Conservation (phyloP, 768 basidiomycete species). For the Rhodotorula babjevae region DNA sequence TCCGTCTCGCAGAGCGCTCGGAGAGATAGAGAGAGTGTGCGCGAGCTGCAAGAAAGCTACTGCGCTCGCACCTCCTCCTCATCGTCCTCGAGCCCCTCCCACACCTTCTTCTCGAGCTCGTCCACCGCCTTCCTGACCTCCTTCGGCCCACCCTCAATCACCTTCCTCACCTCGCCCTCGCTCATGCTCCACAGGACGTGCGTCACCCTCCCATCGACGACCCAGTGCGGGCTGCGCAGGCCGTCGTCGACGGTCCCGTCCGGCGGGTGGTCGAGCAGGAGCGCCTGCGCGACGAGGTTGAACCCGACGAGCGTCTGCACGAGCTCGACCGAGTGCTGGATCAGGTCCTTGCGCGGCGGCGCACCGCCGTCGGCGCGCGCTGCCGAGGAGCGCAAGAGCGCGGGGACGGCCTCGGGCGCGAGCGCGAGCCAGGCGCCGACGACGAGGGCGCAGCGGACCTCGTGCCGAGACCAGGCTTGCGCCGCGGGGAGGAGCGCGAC, state of each 20-base stretch:
- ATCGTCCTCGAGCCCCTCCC: background rate
- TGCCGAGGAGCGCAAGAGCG: background rate
- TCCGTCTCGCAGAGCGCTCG: too few relatives aligned
- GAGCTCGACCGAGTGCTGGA: conserved; percentile 20
- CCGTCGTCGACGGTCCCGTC: background rate
- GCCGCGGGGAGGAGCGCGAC: background rate
- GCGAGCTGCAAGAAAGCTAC: too few relatives aligned
- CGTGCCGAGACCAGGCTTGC: background rate
- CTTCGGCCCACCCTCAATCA: background rate
- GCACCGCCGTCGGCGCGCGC: too few relatives aligned
- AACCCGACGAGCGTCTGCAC: conserved; percentile 5
- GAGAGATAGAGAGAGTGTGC: too few relatives aligned
- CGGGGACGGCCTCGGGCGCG: background rate
- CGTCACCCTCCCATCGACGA: conserved; percentile 9
- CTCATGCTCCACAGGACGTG: background rate
- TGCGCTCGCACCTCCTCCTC: background rate
- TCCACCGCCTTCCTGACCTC: background rate
- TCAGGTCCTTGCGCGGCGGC: background rate
- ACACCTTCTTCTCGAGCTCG: background rate
- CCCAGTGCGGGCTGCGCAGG: background rate
- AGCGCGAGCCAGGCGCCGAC: conserved; percentile 12
- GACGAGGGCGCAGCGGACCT: conserved; percentile 9
- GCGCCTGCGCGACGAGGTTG: conserved; percentile 8
- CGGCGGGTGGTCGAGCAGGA: conserved; percentile 5
- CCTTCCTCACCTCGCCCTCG: background rate